These are phyloP conservation scores for Fennellomyces sp. DNA, from an alignment of 371 early-diverging fungal species.

Conservation along the genomic window DNA sequence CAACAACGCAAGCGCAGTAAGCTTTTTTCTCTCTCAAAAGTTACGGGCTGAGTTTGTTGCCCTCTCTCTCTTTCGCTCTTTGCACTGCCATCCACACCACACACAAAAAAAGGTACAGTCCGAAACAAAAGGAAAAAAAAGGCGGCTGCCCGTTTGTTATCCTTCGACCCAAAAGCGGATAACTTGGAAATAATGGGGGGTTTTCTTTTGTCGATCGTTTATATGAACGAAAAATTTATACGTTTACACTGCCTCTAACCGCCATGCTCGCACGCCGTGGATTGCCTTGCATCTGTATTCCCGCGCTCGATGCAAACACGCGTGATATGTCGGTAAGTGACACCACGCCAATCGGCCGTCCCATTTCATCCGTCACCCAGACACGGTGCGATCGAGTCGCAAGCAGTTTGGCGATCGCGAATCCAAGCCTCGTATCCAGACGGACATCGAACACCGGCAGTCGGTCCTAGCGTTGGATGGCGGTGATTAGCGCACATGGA, in stretches of 20 bases:
- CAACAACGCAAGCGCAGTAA: conserved; percentile 5
- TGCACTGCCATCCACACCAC: no score
- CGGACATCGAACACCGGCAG: conserved; percentile 82
- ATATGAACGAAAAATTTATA: background rate
- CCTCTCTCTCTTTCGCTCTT: background rate
- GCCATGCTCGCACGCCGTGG: conserved; percentile 13
- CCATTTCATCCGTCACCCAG: conserved; percentile 73
- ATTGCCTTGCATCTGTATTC: background rate
- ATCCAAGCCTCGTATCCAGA: conserved; percentile 67
- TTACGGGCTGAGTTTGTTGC: conserved; percentile 5
- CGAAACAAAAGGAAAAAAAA: background rate
- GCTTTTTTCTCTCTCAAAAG: background rate
- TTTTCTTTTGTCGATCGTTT: background rate
- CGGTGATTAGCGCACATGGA: no score
- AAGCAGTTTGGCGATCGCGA: conserved; percentile 73
- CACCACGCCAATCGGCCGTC: conserved; percentile 64
- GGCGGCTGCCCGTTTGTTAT: no score
- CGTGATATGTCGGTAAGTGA: conserved; percentile 77
- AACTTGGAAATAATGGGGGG: no score
- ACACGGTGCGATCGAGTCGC: conserved; percentile 85
- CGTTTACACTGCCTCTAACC: background rate
- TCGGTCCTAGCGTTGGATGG: no score
- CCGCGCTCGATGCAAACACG: conserved; percentile 36
- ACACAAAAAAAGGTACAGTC: background rate
- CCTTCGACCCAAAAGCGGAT: background rate